Conservation (phyloP, 805 yeast species). For the Myxozyma nipponensis region DNA sequence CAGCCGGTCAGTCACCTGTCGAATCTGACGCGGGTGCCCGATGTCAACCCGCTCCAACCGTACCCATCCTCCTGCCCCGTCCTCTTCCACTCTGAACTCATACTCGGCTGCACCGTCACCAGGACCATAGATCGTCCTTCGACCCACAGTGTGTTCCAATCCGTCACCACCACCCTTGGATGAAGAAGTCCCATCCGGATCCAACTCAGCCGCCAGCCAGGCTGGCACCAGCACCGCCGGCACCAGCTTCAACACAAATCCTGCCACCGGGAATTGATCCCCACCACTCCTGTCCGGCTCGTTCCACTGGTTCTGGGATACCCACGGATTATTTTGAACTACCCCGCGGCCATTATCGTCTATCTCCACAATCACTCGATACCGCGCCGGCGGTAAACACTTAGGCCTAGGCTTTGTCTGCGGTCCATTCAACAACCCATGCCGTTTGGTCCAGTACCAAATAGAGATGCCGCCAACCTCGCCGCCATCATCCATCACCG, state of each 20-base stretch:
- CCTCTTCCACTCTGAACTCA: conserved; percentile 5
- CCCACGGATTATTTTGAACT: conserved; percentile 14
- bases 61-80: conserved; percentile 12
- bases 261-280: conserved; percentile 28
- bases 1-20: conserved; percentile 13
- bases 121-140: conserved; percentile 7
- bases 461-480: conserved; percentile 35
- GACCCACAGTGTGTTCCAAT: background rate
- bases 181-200: conserved; percentile 11
- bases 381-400: background rate
- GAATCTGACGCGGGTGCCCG: conserved; percentile 23
- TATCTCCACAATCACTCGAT: conserved; percentile 15
- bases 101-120: conserved; percentile 8
- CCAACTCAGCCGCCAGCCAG: conserved; percentile 23
- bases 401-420: background rate
- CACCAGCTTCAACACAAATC: conserved; percentile 35
- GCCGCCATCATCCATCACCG: conserved; percentile 34
- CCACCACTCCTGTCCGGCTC: conserved; percentile 30
- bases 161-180: background rate
- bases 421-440: background rate
- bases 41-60: conserved; percentile 13
- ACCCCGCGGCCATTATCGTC: conserved; percentile 20
- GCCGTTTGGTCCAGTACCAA: conserved; percentile 33
- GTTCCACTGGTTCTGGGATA: conserved; percentile 10
- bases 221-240: conserved; percentile 35